Evolutionary conservation across 73 alveolate species (phyloP).

Genomic region (Paramecium caudatum): DNA sequence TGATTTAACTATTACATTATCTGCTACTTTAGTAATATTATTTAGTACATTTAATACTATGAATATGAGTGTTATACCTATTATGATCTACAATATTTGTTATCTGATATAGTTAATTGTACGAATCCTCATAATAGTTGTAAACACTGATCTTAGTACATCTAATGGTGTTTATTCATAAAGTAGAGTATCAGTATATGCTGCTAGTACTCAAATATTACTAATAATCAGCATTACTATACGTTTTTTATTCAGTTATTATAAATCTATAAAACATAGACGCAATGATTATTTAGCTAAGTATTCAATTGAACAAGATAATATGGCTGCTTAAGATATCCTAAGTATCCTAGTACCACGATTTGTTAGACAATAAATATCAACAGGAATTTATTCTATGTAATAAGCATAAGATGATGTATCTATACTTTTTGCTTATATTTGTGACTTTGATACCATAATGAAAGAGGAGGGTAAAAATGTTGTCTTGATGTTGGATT

Average conservation of each 20-base stretch:
- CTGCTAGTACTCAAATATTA: constrained; percentile 17
- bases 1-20: neutral
- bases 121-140: neutral
- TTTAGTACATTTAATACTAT: constrained; percentile 54
- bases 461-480: constrained; percentile 72
- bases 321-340: constrained; percentile 65
- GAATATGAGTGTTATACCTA: constrained; percentile 62
- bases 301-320: constrained; percentile 41
- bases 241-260: constrained; percentile 30
- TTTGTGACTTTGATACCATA: constrained; percentile 72
- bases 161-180: constrained; percentile 15
- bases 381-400: constrained; percentile 67
- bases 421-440: constrained; percentile 69
- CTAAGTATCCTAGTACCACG: constrained; percentile 69
- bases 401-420: constrained; percentile 76
- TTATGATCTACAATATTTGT: neutral
- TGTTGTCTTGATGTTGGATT: constrained; percentile 69
- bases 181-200: constrained; percentile 58
- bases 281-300: constrained; percentile 63
- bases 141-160: neutral
- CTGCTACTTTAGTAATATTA: neutral
- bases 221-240: constrained; percentile 18
- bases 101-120: constrained; percentile 36
- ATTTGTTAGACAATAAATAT: constrained; percentile 61
- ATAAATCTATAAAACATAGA: constrained; percentile 52